Evolutionary conservation across 495 filamentous ascomycete genomes (phyloP).

Genomic region (Entonaema liquescens): DNA sequence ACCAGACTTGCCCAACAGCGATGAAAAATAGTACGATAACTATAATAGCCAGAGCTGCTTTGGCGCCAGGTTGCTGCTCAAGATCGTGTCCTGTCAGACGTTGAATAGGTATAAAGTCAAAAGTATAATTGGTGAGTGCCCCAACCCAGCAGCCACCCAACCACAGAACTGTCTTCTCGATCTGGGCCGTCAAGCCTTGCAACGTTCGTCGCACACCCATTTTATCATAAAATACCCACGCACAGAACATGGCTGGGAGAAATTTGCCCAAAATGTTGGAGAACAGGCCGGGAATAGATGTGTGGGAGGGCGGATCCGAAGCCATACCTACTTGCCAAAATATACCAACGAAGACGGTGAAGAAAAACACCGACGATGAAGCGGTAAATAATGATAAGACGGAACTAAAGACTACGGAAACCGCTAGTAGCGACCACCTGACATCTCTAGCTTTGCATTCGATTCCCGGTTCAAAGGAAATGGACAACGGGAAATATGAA

Average conservation of each 20-base stretch:
- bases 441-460: conserved; percentile 69
- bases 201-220: conserved; percentile 64
- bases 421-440: conserved; percentile 76
- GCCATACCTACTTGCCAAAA: conserved; percentile 83
- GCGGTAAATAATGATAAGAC: conserved; percentile 74
- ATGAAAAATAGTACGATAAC: conserved; percentile 67
- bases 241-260: conserved; percentile 78
- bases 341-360: conserved; percentile 72
- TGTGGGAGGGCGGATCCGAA: conserved; percentile 73
- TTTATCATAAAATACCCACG: conserved; percentile 77
- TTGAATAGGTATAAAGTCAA: conserved; percentile 83
- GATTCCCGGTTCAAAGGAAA: conserved; percentile 64
- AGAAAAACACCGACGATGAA: conserved; percentile 74
- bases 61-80: conserved; percentile 77
- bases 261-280: conserved; percentile 77
- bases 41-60: conserved; percentile 72
- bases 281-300: conserved; percentile 61
- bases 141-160: conserved; percentile 80
- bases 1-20: conserved; percentile 73
- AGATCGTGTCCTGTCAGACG: conserved; percentile 81
- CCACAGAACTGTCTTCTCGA: conserved; percentile 79
- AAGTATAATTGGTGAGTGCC: conserved; percentile 82
- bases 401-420: conserved; percentile 72
- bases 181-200: conserved; percentile 66
- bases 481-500: conserved; percentile 79